phyloP scores from a whole-genome alignment of 768 basidiomycete species.

The Lactifluus rugatus region DNA sequence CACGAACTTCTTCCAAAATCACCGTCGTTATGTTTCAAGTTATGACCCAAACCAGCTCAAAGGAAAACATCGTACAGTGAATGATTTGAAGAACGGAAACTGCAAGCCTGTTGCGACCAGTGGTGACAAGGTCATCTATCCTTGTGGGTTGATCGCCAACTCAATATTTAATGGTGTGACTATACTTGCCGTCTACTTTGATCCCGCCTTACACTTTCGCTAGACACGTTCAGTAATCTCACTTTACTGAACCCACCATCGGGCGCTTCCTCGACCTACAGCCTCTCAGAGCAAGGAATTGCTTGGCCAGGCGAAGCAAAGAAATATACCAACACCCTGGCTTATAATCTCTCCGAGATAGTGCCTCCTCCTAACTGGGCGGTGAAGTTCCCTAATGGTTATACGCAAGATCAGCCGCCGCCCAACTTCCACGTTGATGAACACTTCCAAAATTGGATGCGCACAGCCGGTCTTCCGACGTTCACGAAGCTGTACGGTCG shows the following conservation, averaged over 20 bases:
- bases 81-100: conserved; percentile 53
- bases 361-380: conserved; percentile 94
- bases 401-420: conserved; percentile 51
- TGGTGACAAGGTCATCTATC: conserved; percentile 61
- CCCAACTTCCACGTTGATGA: conserved; percentile 73
- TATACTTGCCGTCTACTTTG: background rate
- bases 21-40: conserved; percentile 94
- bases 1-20: conserved; percentile 97
- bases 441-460: conserved; percentile 99
- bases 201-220: conserved; percentile 1
- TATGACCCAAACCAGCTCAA: conserved; percentile 75
- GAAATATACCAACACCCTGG: conserved; percentile 67
- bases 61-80: conserved; percentile 48
- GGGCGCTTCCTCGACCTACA: conserved; percentile 43
- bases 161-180: conserved; percentile 85
- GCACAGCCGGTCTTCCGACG: conserved; percentile 92
- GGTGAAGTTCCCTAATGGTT: conserved; percentile 60
- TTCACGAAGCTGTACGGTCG: conserved; percentile 93
- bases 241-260: conserved; percentile 44
- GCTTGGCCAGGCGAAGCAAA: conserved; percentile 94
- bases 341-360: conserved; percentile 55
- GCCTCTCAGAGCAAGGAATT: conserved; percentile 70
- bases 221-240: conserved; percentile 75
- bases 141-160: conserved; percentile 96
- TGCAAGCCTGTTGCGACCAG: conserved; percentile 73